Percentiles rank a stretch among this genome's conserved stretches.
phyloP scores from a whole-genome alignment of 768 basidiomycete genomes.

The Pholiota molesta region DNA sequence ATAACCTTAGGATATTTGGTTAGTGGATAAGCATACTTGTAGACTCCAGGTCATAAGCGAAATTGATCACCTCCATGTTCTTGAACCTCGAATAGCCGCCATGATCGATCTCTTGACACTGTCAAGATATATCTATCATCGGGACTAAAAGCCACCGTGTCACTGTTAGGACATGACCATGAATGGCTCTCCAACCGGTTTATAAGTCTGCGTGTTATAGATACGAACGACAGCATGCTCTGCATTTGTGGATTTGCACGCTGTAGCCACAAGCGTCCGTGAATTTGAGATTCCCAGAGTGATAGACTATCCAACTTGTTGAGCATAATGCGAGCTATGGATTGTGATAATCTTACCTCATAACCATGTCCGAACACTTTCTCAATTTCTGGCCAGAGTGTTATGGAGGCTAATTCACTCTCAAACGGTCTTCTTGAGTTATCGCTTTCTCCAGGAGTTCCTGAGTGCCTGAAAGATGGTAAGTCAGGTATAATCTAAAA shows the following conservation, averaged over 20 bases:
- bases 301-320: constrained; percentile 62
- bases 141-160: constrained; percentile 90
- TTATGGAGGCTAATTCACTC: constrained; percentile 83
- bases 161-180: constrained; percentile 87
- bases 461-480: constrained; percentile 20
- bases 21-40: not conserved
- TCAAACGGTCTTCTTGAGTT: constrained; percentile 71
- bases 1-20: constrained; percentile 50
- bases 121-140: constrained; percentile 80
- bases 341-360: constrained; percentile 57
- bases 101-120: constrained; percentile 90
- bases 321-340: not conserved
- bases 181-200: constrained; percentile 72
- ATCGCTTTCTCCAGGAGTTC: constrained; percentile 26
- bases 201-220: constrained; percentile 73
- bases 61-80: constrained; percentile 42
- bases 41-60: not conserved
- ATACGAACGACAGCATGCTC: constrained; percentile 92
- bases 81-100: constrained; percentile 73
- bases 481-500: not conserved
- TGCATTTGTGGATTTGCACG: constrained; percentile 84
- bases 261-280: constrained; percentile 76
- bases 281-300: constrained; percentile 76
- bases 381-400: constrained; percentile 96
- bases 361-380: constrained; percentile 99